Base-by-base conservation (phyloP, 2,329 filamentous ascomycete species). In the Fusarium sp. region DNA sequence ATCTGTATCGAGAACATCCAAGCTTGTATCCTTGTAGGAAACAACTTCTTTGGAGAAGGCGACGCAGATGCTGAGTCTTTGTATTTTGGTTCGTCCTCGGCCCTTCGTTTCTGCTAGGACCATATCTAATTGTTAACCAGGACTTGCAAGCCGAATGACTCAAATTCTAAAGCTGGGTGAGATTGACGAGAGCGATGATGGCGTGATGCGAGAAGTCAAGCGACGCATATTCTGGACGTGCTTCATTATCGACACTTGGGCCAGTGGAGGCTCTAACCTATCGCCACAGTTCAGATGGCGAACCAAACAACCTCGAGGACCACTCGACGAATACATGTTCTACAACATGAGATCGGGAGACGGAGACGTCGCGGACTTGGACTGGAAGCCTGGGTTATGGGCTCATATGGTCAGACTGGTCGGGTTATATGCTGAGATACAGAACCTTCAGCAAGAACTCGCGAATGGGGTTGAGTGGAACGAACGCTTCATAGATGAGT, bases 201-300 rank as follows among this genome's bases (percentile, higher is more conserved):
- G 75, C 7, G 55, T 77, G 8, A 76, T 74, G 2, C 70, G 77
- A 14, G 81, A 82, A 59, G 71, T 72, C 4, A 82, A 81, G 47
- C 65, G 73, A 13, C 75, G 81, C 13, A 71, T 81, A 45, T 82
- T 78, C 70, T 82, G 81, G 80, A 79, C 75, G 9, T 78, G 74
- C 31, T 82, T 78, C 47, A 77, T 82, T 7, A 77, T 80, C 47
- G 81, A 82, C 47, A 76, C 75, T 8, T 82, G 81, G 81, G 76
- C 78, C 20, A 81, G 80, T 47, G 78, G 77, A 7, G 81, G 81
- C 6, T 76, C 76, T 24, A 74, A 77, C 58, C 16, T 77, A 9
- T 69, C 73, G 11, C 75, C 76, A 1, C 79, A 81, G 53, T 79
- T 81, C 26, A 61, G 54, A 48, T 71, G 65, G 61, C 68, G 71